Base-by-base conservation (phyloP, 176 grass and related monocot genomes). In the Thinopyrum elongatum region DNA sequence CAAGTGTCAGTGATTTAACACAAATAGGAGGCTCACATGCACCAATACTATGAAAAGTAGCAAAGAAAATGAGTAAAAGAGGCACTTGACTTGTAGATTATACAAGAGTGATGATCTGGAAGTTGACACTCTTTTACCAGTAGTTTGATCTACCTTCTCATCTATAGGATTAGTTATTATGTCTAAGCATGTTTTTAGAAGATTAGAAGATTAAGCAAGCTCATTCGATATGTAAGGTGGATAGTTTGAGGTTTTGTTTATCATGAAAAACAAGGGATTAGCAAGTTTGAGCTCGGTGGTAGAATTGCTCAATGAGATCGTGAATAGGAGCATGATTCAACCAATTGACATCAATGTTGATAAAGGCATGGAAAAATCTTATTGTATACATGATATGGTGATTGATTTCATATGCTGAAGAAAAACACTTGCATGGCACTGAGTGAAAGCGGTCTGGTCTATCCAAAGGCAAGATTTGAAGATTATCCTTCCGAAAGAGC, bases 121-220 rank as follows among this genome's bases (percentile, higher is more conserved):
- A 74, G 71, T 49, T 4, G 2, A 74, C 14, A 25, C 46, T 74
- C 25, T 49, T 74, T 74, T 74, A 9, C 35, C 12, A 72, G 25
- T 74, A 49, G 70, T 74, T 49, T 16, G 71, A 74, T 29, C 16
- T 27, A 74, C 25, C 71, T 74, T 74, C 25, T 28, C 71, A 49
- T 74, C 71, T 29, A 49, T 74, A 74, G 23, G 71, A 26, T 49
- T 44, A 49, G 41, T 29, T 74, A 74, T 74, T 74, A 29, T 74
- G 3, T 17, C 14, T 74, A 49, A 28, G 6, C 44, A 74, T 74
- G 25, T 74, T 47, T 74, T 29, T 0, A 74, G 41, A 74, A 74
- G 71, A 17, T 74, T 47, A 74, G 26, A 49, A 29, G 14, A 47
- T 74, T 49, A 74, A 28, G 41, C 23, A 49, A 74, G 71, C n/a